Evolutionary conservation across 75 land plant genomes (phyloP), one percentile per base, ranked within the genome.

Genomic region (Pinus taeda): DNA sequence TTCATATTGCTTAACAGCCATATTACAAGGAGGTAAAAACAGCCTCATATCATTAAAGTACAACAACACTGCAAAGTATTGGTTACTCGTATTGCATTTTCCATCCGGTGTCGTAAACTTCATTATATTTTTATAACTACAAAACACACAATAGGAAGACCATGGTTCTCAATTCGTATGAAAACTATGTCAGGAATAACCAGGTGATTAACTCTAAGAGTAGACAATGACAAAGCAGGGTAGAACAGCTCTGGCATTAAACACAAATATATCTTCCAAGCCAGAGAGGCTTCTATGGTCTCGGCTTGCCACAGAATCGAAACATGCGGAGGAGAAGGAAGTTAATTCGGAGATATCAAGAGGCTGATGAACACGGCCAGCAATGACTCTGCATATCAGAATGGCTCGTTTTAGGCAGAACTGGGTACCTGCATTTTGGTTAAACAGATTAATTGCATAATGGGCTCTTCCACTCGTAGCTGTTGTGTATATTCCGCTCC

Each of bases 341-440:
- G 39, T 45, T 39, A 8, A 1, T 1, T 45, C n/a, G 3, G 20
- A 17, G 33, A 8, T 12, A 65, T 8, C 36, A 0, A 42, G 13
- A 69, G 53, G 72, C 26, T 71, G 78, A 12, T 75, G 71, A 24
- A 93, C 81, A 57, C 96, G 75, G 36, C 96, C 96, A 33, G 96
- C 93, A 37, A 93, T 87, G 15, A 93, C 96, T 76, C 96, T 84
- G 74, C 96, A 93, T 6, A 93, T 87, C 29, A 93, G 66, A 93
- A 93, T 93, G 7, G 93, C 93, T 71, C 86, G 74, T 61, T 81
- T 76, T 33, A 83, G 89, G 14, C 21, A 9, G 55, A 9, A 49
- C 55, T 49, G 11, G 9, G 55, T 49, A 49, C 55, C 55, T 2
- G 55, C 55, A 49, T 49, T 49, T 49, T 49, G 1, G 14, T 77